Percentiles rank a stretch among this genome's conserved stretches.
Conservation (phyloP, 306 rosid genomes). For the Quercus rubra region DNA sequence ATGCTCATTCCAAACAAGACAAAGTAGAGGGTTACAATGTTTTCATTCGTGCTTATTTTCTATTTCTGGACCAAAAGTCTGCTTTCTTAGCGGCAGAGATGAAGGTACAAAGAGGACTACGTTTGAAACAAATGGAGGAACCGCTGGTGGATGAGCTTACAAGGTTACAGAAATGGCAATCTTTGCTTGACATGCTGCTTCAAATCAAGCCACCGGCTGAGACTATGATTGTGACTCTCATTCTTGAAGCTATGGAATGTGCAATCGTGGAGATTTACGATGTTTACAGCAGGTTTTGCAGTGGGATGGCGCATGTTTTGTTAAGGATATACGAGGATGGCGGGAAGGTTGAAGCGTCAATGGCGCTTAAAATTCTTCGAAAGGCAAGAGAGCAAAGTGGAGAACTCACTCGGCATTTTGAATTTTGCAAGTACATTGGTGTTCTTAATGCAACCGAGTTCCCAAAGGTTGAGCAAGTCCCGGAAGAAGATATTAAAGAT, state of each 20-base stretch:
- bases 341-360: constrained; percentile 43
- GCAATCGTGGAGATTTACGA: constrained; percentile 59
- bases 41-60: constrained; percentile 56
- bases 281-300: constrained; percentile 53
- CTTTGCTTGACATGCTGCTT: constrained; percentile 50
- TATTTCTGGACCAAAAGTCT: constrained; percentile 52
- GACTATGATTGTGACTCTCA: constrained; percentile 19
- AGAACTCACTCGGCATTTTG: constrained; percentile 42
- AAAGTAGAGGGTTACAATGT: constrained; percentile 38
- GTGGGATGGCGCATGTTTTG: constrained; percentile 44
- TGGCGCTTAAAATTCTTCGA: constrained; percentile 48
- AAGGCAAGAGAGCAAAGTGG: constrained; percentile 51
- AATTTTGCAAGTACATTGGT: constrained; percentile 57
- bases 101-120: neutral
- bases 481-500: constrained; percentile 53
- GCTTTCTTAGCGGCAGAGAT: constrained; percentile 23
- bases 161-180: constrained; percentile 47
- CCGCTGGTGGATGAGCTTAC: constrained; percentile 52
- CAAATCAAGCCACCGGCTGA: constrained; percentile 39
- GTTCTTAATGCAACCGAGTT: constrained; percentile 56
- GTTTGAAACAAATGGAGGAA: constrained; percentile 1
- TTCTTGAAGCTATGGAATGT: constrained; percentile 85
- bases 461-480: constrained; percentile 54
- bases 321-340: constrained; percentile 44
- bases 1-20: constrained; percentile 12